Conservation (phyloP, 495 filamentous ascomycete species). For the Cercophora scortea region DNA sequence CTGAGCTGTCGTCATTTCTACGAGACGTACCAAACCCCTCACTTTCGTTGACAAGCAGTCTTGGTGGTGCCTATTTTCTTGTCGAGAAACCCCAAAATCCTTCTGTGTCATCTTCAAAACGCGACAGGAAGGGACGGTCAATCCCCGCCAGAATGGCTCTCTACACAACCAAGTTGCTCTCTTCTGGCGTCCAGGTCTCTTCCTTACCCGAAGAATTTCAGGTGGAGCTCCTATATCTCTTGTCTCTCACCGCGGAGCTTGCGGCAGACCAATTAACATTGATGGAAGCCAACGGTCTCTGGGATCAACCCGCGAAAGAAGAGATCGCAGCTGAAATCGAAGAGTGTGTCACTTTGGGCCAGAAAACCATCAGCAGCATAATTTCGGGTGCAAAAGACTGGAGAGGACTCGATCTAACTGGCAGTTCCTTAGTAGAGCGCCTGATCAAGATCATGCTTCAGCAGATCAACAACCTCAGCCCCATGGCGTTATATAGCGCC, state of each 20-base stretch:
- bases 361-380: conserved; percentile 44
- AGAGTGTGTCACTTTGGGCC: conserved; percentile 51
- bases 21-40: conserved; percentile 48
- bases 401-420: conserved; percentile 19
- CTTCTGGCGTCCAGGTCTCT: conserved; percentile 18
- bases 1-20: conserved; percentile 51
- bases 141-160: conserved; percentile 64
- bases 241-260: conserved; percentile 33
- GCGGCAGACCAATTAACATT: conserved; percentile 37
- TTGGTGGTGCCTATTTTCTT: conserved; percentile 65
- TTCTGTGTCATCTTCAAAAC: conserved; percentile 16
- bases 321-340: conserved; percentile 53
- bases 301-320: conserved; percentile 21
- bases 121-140: conserved; percentile 63
- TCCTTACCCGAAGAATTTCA: conserved; percentile 21
- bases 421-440: conserved; percentile 20
- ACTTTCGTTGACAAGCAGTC: conserved; percentile 60
- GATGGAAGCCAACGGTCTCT: conserved; percentile 23
- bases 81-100: conserved; percentile 29
- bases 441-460: conserved; percentile 30
- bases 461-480: conserved; percentile 21
- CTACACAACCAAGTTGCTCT: conserved; percentile 54
- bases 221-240: conserved; percentile 31
- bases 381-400: conserved; percentile 24
- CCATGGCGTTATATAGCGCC: conserved; percentile 40